Evolutionary conservation across 1,284 basidiomycete species (phyloP), one percentile per base, ranked within the genome.

Genomic region (Fomitopsis palustris): DNA sequence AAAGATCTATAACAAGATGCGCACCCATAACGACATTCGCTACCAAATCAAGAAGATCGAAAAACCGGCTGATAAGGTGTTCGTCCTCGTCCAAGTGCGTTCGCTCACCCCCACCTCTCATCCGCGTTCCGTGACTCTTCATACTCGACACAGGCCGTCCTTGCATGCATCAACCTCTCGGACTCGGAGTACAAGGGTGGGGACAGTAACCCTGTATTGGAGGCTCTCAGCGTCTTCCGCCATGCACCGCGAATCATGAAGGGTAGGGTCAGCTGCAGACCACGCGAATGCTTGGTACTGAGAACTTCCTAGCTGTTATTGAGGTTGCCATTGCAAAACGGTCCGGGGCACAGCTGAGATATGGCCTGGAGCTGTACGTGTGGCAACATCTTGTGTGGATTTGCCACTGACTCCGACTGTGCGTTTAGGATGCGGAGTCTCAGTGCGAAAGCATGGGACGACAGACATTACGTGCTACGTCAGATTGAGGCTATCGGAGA

Each of bases 401-500:
- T 19, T 52, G n/a, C 12, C 39, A 21, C 33, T 19, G 35, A 39
- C 33, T 60, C 39, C 58, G 39, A 7, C 23, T n/a, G n/a, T 25
- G 2, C 45, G 45, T 14, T 29, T 51, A 93, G 91, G 47, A 71
- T 87, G 49, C 82, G 90, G 33, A 89, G 87, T 66, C 70, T 95
- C 43, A 82, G 78, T 58, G 90, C 90, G 12, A 93, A 87, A 67
- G 86, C 90, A 52, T 95, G 92, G 92, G 92, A 95, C 66, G 90
- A 92, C 67, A 78, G 91, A 38, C 88, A 92, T 14, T 77, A 86
- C 21, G 88, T 93, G 16, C 77, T 95, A 58, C 82, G 87, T 54
- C 92, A 95, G 68, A 81, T 95, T 52, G 87, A 91, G 49, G 83
- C 87, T 23, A 87, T 95, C 53, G 92, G 92, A 42, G 91, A 93